Evolutionary conservation across 2,329 filamentous ascomycete genomes (phyloP), one percentile per base, ranked within the genome.

Genomic region (Beauveria medogensis): DNA sequence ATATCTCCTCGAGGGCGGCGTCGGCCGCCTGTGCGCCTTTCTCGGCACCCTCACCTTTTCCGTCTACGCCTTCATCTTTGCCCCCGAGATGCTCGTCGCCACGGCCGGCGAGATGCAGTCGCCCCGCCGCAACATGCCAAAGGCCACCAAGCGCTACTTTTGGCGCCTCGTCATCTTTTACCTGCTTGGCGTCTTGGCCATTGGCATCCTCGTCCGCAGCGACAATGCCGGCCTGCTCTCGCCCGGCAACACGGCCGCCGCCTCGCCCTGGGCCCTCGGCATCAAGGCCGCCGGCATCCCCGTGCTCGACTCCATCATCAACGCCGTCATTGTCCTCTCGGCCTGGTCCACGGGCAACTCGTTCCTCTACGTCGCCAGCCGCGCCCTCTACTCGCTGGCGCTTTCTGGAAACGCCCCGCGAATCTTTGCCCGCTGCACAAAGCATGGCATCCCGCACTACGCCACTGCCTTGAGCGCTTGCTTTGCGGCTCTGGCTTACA

Each of bases 401-500:
- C 68, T 78, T 26, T 64, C 62, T n/a, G 66, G 66, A 18, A 64
- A 74, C 76, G 50, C 79, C 72, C 28, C 77, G 71, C 40, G 76
- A 76, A 59, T 80, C 40, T 69, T 70, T 58, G 62, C 63, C 8
- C 61, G 64, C 10, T 68, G 65, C 61, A 70, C 64, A 22, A 59
- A 61, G 24, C 63, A 62, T 1, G 69, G 69, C 41, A 60, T 69
- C 9, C 69, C 68, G 2, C 66, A 64, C 40, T 64, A 64, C n/a
- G 66, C 67, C 20, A 65, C 66, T 3, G 64, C 60, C 1, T 61
- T 60, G 4, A 64, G 54, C 22, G 48, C 60, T 14, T 44, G 48
- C 20, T 51, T 89, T 65, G 78, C 82, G 1, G 76, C 87, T 9
- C 73, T 90, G n/a, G 80, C 81, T 7, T 90, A 88, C 69, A 61